These are phyloP conservation scores for Coemansia sp. DNA, from an alignment of 371 early-diverging fungal species.

Conservation along the genomic window DNA sequence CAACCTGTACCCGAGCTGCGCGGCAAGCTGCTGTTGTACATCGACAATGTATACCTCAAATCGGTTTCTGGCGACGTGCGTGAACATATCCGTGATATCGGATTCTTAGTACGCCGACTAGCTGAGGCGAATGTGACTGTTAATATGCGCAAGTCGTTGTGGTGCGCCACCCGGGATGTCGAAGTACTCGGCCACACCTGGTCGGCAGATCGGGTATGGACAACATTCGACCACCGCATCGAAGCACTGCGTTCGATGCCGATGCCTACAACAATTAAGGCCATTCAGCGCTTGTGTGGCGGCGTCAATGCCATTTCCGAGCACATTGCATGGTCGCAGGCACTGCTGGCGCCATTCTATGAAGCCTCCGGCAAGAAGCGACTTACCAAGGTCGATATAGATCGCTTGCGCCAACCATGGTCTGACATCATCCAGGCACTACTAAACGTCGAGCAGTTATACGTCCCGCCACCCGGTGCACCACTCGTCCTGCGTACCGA, in stretches of 20 bases:
- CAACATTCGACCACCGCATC: slow-evolving; percentile 2
- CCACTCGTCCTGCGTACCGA: slow-evolving; percentile 23
- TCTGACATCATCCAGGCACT: slow-evolving; percentile 1
- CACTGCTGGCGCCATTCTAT: slow-evolving; percentile 23
- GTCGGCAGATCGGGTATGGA: slow-evolving; percentile 16
- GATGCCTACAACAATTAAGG: slow-evolving; percentile 3
- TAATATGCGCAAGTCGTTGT: slow-evolving; percentile 26
- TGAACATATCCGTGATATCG: slow-evolving; percentile 11
- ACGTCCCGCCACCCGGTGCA: slow-evolving; percentile 16
- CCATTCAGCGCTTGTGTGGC: slow-evolving; percentile 6
- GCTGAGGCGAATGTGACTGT: slow-evolving; percentile 9
- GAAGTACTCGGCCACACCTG: slow-evolving; percentile 15
- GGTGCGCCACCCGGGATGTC: slow-evolving; percentile 5
- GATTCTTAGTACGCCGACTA: neutral
- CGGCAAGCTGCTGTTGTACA: slow-evolving; percentile 15
- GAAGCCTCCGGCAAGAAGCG: slow-evolving; percentile 1
- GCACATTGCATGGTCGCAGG: slow-evolving; percentile 23
- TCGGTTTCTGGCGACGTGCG: neutral
- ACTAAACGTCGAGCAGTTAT: slow-evolving; percentile 10
- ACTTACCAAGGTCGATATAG: neutral
- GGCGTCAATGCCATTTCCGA: slow-evolving; percentile 17
- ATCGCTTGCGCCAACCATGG: slow-evolving; percentile 10
- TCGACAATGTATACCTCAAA: slow-evolving; percentile 34
- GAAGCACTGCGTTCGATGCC: slow-evolving; percentile 4
- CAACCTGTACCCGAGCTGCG: neutral